Evolutionary conservation across 352 stramenopile genomes (phyloP).

Genomic region (Pythium vanterpoolii): DNA sequence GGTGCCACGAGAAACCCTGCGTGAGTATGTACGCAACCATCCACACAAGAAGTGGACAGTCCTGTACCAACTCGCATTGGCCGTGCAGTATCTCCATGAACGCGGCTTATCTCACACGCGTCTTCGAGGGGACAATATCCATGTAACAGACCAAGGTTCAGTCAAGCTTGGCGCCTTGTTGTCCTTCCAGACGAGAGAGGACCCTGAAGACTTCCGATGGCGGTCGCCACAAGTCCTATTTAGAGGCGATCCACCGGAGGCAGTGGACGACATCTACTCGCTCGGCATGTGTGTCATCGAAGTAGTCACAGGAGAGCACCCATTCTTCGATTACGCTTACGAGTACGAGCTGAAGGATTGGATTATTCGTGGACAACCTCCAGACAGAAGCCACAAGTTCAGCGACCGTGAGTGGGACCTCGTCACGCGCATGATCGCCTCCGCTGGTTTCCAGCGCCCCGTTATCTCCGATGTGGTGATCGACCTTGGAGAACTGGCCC

Average conservation of each 20-base stretch:
- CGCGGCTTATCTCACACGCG: neutral
- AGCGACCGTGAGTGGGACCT: conserved; percentile 9
- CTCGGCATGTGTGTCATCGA: conserved; percentile 16
- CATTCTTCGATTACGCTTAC: neutral
- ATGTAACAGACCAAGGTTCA: neutral
- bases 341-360: neutral
- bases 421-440: conserved; percentile 1
- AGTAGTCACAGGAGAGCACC: neutral
- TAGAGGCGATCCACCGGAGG: neutral
- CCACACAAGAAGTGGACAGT: neutral
- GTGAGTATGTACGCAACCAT: neutral
- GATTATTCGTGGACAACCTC: neutral
- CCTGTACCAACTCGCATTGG: conserved; percentile 4
- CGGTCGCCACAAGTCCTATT: neutral
- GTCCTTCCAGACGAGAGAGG: neutral
- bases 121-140: conserved; percentile 2
- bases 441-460: neutral
- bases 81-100: conserved; percentile 15
- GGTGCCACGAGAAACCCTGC: neutral
- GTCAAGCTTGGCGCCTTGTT: neutral
- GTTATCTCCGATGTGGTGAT: neutral
- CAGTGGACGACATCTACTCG: conserved; percentile 3
- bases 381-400: neutral
- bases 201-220: neutral
- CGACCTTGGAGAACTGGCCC: neutral